Evolutionary conservation across 768 basidiomycete species (phyloP).

Genomic region (Leccinum truebloodii): DNA sequence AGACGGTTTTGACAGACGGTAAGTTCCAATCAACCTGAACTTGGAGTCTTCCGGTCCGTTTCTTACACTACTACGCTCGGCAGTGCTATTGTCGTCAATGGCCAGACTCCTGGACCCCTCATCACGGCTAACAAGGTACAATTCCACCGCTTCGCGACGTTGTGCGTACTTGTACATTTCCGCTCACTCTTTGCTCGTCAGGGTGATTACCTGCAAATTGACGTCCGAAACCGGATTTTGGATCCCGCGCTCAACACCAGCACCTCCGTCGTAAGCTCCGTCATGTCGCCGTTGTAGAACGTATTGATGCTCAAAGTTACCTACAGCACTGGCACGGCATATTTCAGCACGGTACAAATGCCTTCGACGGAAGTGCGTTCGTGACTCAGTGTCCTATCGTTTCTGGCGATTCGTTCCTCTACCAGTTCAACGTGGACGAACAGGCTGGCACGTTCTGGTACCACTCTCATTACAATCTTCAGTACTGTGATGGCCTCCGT

Average conservation of each 20-base stretch:
- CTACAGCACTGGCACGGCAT: slow-evolving; percentile 49
- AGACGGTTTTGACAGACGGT: slow-evolving; percentile 42
- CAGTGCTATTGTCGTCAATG: slow-evolving; percentile 43
- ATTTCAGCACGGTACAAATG: slow-evolving; percentile 41
- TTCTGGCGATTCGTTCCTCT: slow-evolving; percentile 39
- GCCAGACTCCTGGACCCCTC: slow-evolving; percentile 40
- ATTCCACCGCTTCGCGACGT: not conserved
- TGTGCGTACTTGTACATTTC: not conserved
- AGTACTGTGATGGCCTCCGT: slow-evolving; percentile 58
- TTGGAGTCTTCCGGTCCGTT: not conserved
- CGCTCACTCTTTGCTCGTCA: slow-evolving; percentile 13
- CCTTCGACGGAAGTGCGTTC: slow-evolving; percentile 49
- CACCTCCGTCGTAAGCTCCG: slow-evolving; percentile 41
- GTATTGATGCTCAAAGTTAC: not conserved
- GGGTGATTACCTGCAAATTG: slow-evolving; percentile 43
- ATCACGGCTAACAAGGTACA: slow-evolving; percentile 42
- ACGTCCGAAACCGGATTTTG: slow-evolving; percentile 41
- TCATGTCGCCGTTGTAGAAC: not conserved
- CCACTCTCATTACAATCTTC: slow-evolving; percentile 47
- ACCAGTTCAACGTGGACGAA: slow-evolving; percentile 33
- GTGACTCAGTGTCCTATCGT: slow-evolving; percentile 49
- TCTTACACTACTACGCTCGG: slow-evolving; percentile 16
- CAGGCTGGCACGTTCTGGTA: slow-evolving; percentile 49
- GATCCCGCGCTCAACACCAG: slow-evolving; percentile 41
- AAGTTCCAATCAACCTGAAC: not conserved